Base-by-base conservation (phyloP, 306 rosid species). In the Casuarina equisetifolia region DNA sequence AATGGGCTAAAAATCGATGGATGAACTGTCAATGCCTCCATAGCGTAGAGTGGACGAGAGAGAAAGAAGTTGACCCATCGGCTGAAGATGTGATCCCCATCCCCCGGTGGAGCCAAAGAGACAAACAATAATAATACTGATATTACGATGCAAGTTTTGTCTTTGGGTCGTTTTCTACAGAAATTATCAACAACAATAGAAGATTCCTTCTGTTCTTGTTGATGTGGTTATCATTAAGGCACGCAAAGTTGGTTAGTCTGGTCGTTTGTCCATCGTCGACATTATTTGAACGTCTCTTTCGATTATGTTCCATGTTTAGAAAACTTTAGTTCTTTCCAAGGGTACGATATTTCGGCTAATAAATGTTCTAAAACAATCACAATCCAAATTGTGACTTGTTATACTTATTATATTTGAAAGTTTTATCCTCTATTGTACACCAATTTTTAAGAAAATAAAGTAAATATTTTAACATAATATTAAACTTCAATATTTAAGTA, bases 21-120 rank as follows among this genome's bases (percentile, higher is more conserved):
- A 13, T 25, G n/a, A 16, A n/a, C 19, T 8, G 50, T 17, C 12
- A 9, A 13, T 42, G 36, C 17, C 2, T 35, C 8, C 19, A 38
- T 75, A 50, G 51, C 80, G 74, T 77, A 8, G 40, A 20, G 58
- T 70, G 58, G 50, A 70, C 0, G 61, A 15, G 57, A 69, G 55
- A 52, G 43, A 6, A 45, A 69, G 43, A 69, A 36, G 55, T 25
- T 32, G 59, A 38, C 48, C 44, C 19, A n/a, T 50, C 36, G 5
- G 12, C 52, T 51, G 11, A 17, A 12, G 36, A 52, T 35, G 39
- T 17, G 39, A 49, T 17, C 17, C 13, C 39, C 36, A 55, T 17
- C 35, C 51, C 51, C 3, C 11, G 13, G 51, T 9, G 51, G 3
- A 48, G 11, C 51, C 15, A 48, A 48, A 48, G 51, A 48, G 51